phyloP scores from a whole-genome alignment of 2,329 filamentous ascomycete species.

The Fusarium falciforme region DNA sequence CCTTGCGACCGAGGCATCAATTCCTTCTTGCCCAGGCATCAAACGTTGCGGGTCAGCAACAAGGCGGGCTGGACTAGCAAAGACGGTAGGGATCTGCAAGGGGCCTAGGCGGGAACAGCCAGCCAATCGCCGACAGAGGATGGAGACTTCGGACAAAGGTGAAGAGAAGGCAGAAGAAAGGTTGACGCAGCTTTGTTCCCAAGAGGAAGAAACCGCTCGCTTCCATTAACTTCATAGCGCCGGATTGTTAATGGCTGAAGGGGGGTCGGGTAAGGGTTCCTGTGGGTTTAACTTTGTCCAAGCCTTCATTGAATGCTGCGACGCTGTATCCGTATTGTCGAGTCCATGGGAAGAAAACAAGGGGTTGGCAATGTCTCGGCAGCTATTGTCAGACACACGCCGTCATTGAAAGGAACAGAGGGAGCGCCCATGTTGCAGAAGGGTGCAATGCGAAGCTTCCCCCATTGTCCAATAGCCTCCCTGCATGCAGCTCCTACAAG shows the following conservation, averaged over 20 bases:
- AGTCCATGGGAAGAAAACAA: background rate
- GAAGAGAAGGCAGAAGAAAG: constrained; percentile 19
- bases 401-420: constrained; percentile 9
- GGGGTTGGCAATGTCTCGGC: background rate
- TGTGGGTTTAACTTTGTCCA: constrained; percentile 24
- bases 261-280: constrained; percentile 4
- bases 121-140: constrained; percentile 30
- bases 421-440: background rate
- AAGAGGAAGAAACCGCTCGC: background rate
- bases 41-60: constrained; percentile 21
- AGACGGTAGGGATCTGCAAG: constrained; percentile 31
- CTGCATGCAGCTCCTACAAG: background rate
- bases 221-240: constrained; percentile 8
- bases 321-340: background rate
- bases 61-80: constrained; percentile 18
- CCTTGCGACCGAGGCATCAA: constrained; percentile 38
- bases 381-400: background rate
- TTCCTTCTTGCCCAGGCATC: constrained; percentile 1
- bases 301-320: constrained; percentile 3
- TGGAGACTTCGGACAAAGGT: constrained; percentile 10
- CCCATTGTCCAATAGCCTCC: background rate
- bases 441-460: background rate
- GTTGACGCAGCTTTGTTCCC: constrained; percentile 14
- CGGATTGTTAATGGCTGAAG: constrained; percentile 5
- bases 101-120: constrained; percentile 2